Conservation (phyloP, 805 yeast species). For the Candida corydali region DNA sequence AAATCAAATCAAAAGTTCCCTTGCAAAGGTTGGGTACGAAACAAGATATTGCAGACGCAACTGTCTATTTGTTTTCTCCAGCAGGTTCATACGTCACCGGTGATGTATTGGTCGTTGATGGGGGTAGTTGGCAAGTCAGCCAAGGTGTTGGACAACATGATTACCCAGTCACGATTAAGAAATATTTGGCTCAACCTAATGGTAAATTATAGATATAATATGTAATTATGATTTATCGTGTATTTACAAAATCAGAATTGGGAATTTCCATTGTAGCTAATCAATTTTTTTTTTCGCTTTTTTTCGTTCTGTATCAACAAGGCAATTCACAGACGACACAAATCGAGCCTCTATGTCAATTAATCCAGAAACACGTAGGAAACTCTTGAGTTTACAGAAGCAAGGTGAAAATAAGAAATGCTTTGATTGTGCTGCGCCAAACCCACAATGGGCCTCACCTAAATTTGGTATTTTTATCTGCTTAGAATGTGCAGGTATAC, state of each 20-base stretch:
- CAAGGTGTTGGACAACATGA: slow-evolving; percentile 13
- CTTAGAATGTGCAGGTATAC: slow-evolving; percentile 96
- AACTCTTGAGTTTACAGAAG: slow-evolving; percentile 71
- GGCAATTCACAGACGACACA: not conserved
- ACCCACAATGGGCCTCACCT: slow-evolving; percentile 99
- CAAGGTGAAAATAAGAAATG: slow-evolving; percentile 73
- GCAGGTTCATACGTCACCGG: slow-evolving; percentile 80
- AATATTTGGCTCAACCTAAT: slow-evolving; percentile 3
- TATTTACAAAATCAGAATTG: no score
- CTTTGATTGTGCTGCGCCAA: slow-evolving; percentile 91
- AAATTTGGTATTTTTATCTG: slow-evolving; percentile 97
- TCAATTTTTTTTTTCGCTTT: slow-evolving; percentile 2
- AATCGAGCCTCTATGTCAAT: slow-evolving; percentile 67
- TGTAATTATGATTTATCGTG: not conserved
- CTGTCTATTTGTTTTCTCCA: slow-evolving; percentile 75
- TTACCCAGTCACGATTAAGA: slow-evolving; percentile 28
- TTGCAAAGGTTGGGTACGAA: slow-evolving; percentile 65
- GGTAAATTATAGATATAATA: slow-evolving; percentile 9
- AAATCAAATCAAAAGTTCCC: slow-evolving; percentile 45
- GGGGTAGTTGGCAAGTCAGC: slow-evolving; percentile 83
- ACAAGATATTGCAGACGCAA: slow-evolving; percentile 80
- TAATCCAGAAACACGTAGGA: slow-evolving; percentile 88
- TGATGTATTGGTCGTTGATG: slow-evolving; percentile 80
- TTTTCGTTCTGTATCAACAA: not conserved
- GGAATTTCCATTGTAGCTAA: no score